These are phyloP conservation scores for Immersiporthe knoxdaviesiana DNA, from an alignment of 2,329 filamentous ascomycete genomes.

Conservation along the genomic window DNA sequence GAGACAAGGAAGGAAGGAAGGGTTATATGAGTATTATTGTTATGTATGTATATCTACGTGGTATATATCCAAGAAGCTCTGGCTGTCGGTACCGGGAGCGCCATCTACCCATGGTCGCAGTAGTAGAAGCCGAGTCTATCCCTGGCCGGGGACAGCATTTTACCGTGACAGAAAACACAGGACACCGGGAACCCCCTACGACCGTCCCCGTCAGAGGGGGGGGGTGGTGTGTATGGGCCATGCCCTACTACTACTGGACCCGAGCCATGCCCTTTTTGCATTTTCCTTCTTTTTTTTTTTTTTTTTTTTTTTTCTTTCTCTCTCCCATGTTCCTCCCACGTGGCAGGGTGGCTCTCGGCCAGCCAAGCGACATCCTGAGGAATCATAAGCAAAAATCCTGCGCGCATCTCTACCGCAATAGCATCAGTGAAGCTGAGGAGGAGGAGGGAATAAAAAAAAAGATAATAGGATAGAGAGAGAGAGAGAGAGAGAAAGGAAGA, in stretches of 20 bases:
- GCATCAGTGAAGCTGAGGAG: neutral
- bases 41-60: neutral
- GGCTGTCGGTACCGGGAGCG: neutral
- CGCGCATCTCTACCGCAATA: neutral
- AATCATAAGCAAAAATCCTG: neutral
- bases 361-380: neutral
- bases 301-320: too few species aligned
- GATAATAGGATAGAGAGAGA: too few species aligned
- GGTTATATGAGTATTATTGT: neutral
- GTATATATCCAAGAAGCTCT: too few species aligned
- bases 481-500: neutral
- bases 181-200: neutral
- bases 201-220: neutral
- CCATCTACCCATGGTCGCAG: neutral
- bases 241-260: neutral
- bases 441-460: neutral
- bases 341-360: constrained; percentile 9
- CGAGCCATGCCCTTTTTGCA: neutral
- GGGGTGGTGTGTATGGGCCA: constrained; percentile 1
- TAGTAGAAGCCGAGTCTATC: neutral
- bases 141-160: neutral
- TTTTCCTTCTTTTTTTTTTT: neutral
- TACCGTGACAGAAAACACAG: neutral
- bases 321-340: constrained; percentile 11
- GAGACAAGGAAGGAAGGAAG: neutral